Evolutionary conservation across 139 green algal species (phyloP).

Genomic region (Chlamydomonas eustigma): DNA sequence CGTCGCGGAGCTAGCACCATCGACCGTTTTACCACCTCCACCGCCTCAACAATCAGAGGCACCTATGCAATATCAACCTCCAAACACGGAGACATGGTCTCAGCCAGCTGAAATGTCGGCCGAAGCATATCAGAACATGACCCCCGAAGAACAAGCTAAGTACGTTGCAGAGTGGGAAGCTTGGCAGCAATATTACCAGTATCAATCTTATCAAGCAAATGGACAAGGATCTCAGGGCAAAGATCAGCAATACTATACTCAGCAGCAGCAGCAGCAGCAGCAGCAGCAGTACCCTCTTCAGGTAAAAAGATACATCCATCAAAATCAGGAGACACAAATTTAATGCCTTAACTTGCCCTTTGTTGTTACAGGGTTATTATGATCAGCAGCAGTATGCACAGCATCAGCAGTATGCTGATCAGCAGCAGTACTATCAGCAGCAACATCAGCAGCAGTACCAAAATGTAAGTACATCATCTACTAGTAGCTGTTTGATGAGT

Average conservation of each 20-base stretch:
- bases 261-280: neutral
- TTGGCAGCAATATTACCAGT: conserved; percentile 11
- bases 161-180: conserved; percentile 10
- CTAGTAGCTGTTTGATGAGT: neutral
- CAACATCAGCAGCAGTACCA: conserved; percentile 7
- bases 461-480: neutral
- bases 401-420: neutral
- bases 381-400: conserved; percentile 7
- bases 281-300: neutral
- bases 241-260: conserved; percentile 2
- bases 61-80: neutral
- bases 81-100: neutral
- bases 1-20: too few species aligned
- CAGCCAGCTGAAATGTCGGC: neutral
- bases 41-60: neutral
- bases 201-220: neutral
- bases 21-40: neutral
- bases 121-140: conserved; percentile 7
- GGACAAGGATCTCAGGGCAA: neutral
- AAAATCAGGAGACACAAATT: too few species aligned
- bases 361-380: neutral
- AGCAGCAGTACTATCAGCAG: conserved; percentile 10
- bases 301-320: too few species aligned
- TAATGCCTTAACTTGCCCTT: too few species aligned
- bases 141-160: neutral